Conservation (phyloP, 2,329 filamentous ascomycete genomes). For the Talaromyces funiculosus region DNA sequence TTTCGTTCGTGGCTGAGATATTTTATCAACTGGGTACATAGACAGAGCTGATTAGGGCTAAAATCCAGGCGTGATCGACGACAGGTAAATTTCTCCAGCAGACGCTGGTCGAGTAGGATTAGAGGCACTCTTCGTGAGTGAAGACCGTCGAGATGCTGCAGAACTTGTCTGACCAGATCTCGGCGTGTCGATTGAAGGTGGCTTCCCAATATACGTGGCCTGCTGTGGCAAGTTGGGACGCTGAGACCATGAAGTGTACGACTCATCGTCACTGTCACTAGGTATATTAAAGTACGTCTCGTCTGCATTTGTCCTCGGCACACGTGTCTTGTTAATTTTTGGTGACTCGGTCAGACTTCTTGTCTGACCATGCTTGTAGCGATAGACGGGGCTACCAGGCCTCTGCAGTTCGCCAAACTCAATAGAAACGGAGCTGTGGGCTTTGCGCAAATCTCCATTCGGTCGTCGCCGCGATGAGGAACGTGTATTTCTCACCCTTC, state of each 20-base stretch:
- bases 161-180: conserved; percentile 6
- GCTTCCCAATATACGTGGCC: background rate
- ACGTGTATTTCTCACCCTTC: conserved; percentile 13
- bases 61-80: background rate
- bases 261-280: conserved; percentile 13
- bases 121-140: conserved; percentile 4
- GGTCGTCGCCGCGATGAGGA: conserved; percentile 12
- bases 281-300: background rate
- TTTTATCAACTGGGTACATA: background rate
- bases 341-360: background rate
- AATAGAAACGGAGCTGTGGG: conserved; percentile 18
- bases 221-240: background rate
- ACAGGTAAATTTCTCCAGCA: background rate
- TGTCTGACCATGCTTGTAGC: background rate
- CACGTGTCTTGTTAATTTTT: background rate
- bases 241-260: background rate
- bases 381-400: conserved; percentile 7
- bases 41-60: background rate
- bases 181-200: background rate
- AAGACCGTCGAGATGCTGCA: conserved; percentile 13
- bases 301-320: background rate
- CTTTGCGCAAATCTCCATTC: conserved; percentile 16
- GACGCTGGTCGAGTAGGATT: background rate
- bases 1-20: background rate
- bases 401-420: conserved; percentile 9